These are phyloP conservation scores for Posidonia oceanica DNA, from an alignment of 116 monocot genomes.

Conservation along the genomic window DNA sequence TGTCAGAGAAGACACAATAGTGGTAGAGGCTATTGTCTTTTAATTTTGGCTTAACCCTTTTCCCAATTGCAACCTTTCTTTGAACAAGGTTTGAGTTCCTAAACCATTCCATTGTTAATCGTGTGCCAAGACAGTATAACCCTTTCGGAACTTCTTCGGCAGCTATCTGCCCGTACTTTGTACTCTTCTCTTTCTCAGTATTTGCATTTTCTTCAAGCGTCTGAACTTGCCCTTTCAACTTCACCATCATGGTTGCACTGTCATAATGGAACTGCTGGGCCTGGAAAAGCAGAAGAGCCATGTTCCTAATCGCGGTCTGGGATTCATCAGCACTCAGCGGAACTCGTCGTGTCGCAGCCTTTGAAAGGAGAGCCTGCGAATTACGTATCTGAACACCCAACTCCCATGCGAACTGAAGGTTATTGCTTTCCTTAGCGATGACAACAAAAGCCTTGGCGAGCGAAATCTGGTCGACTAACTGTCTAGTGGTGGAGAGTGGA, in stretches of 20 bases:
- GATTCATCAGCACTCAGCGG: conserved; percentile 19
- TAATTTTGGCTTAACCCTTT: conserved; percentile 19
- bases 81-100: conserved; percentile 17
- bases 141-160: conserved; percentile 74
- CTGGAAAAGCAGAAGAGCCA: conserved; percentile 47
- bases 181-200: conserved; percentile 45
- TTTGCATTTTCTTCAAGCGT: conserved; percentile 48
- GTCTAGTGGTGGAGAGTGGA: conserved; percentile 52
- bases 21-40: conserved; percentile 44
- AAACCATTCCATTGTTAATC: conserved; percentile 50
- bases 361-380: conserved; percentile 52
- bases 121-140: conserved; percentile 53
- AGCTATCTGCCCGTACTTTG: conserved; percentile 58
- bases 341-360: conserved; percentile 15
- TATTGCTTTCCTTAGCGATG: conserved; percentile 66
- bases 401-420: conserved; percentile 56
- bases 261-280: conserved; percentile 67
- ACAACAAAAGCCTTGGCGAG: conserved; percentile 53
- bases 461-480: conserved; percentile 69
- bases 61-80: conserved; percentile 15
- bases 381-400: conserved; percentile 39
- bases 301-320: conserved; percentile 26
- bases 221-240: conserved; percentile 48
- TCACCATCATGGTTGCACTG: conserved; percentile 40
- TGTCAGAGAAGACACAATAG: conserved; percentile 69